Conservation (phyloP, 2,329 filamentous ascomycete species). For the Blastomyces parvus region DNA sequence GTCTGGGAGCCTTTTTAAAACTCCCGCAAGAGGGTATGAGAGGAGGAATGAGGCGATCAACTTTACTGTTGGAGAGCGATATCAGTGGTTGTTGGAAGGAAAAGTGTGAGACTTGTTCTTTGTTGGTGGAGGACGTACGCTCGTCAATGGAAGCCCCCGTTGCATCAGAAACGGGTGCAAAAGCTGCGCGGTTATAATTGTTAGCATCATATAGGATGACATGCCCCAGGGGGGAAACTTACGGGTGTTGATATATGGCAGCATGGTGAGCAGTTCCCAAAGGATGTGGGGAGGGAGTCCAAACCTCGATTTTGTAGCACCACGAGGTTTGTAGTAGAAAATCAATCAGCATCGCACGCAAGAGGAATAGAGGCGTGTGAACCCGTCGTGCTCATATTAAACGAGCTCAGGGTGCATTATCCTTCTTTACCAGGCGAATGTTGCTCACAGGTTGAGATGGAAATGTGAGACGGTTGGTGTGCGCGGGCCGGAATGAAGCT, state of each 20-base stretch:
- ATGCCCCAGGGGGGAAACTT: neutral
- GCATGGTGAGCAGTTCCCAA: neutral
- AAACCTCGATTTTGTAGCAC: neutral
- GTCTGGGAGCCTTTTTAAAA: conserved; percentile 87
- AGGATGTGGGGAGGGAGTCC: neutral
- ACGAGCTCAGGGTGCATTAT: neutral
- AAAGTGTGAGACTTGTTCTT: neutral
- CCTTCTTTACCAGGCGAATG: neutral
- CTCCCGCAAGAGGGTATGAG: conserved; percentile 80
- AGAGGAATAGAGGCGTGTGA: neutral
- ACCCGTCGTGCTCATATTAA: neutral
- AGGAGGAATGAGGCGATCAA: conserved; percentile 82
- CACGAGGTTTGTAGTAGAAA: neutral
- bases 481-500: neutral
- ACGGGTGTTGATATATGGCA: conserved; percentile 6
- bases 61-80: conserved; percentile 57
- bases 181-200: conserved; percentile 39
- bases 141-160: conserved; percentile 58
- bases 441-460: neutral
- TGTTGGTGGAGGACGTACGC: conserved; percentile 32
- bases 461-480: too few species aligned
- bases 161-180: conserved; percentile 47
- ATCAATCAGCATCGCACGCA: neutral
- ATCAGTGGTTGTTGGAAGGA: conserved; percentile 12
- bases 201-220: neutral